Conservation (phyloP, 2,329 filamentous ascomycete species). For the Gnomoniopsis smithogilvyi region DNA sequence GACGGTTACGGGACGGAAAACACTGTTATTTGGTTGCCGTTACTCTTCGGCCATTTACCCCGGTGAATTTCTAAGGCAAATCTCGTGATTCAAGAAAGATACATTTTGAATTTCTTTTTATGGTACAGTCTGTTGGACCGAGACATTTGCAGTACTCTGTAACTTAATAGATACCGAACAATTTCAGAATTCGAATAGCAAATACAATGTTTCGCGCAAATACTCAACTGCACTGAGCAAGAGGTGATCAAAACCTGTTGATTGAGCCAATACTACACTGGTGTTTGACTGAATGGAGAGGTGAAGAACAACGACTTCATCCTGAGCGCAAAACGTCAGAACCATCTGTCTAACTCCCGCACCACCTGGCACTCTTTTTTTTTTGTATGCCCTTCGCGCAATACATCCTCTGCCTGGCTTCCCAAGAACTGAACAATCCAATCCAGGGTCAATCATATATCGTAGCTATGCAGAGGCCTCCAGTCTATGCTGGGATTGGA, state of each 20-base stretch:
- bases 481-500: neutral
- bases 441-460: neutral
- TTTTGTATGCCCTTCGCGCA: neutral
- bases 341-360: neutral
- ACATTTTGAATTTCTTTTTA: too few relatives aligned
- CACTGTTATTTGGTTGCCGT: neutral
- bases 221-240: neutral
- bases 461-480: neutral
- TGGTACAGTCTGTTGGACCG: too few relatives aligned
- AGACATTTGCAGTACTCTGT: too few relatives aligned
- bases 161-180: too few relatives aligned
- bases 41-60: neutral
- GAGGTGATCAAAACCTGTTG: neutral
- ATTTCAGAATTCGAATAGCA: neutral
- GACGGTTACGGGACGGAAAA: slow-evolving; percentile 1
- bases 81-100: neutral
- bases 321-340: neutral
- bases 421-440: neutral
- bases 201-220: too few relatives aligned
- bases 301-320: neutral
- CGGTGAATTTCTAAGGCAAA: neutral
- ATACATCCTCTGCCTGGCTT: neutral
- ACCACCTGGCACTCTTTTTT: neutral
- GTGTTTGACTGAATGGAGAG: neutral
- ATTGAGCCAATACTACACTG: neutral